phyloP scores from a whole-genome alignment of 352 stramenopile genomes.

The Pythium biforme region DNA sequence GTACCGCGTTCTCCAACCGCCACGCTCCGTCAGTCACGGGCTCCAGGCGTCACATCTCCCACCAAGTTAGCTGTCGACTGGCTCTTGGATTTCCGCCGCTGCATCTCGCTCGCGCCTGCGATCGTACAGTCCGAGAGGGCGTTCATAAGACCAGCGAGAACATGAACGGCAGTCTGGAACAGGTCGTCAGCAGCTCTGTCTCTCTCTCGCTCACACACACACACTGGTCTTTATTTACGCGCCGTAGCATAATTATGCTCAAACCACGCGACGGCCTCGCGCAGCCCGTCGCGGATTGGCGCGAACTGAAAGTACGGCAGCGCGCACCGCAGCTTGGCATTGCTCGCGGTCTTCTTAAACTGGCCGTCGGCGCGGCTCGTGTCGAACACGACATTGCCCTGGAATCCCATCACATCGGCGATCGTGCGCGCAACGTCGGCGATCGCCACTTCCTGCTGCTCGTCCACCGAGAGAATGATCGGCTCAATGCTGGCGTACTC shows the following conservation, averaged over 20 bases:
- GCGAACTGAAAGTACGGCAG: constrained; percentile 95
- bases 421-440: constrained; percentile 89
- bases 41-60: no score
- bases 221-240: constrained; percentile 34
- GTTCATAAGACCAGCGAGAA: not conserved
- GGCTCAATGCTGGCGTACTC: constrained; percentile 88
- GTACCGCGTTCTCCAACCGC: no score
- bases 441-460: constrained; percentile 95
- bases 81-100: no score
- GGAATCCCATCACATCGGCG: constrained; percentile 77
- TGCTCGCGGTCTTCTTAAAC: constrained; percentile 99
- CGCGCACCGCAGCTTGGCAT: constrained; percentile 91
- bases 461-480: constrained; percentile 95
- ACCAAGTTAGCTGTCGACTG: no score
- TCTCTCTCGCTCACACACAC: no score
- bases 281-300: constrained; percentile 84
- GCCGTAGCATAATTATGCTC: constrained; percentile 41
- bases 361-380: constrained; percentile 96
- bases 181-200: not conserved
- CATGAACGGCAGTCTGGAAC: not conserved
- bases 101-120: no score
- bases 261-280: constrained; percentile 56
- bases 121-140: no score
- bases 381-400: constrained; percentile 89
- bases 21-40: no score